phyloP scores from a whole-genome alignment of 75 land plant species.

The Selaginella moellendorffii region DNA sequence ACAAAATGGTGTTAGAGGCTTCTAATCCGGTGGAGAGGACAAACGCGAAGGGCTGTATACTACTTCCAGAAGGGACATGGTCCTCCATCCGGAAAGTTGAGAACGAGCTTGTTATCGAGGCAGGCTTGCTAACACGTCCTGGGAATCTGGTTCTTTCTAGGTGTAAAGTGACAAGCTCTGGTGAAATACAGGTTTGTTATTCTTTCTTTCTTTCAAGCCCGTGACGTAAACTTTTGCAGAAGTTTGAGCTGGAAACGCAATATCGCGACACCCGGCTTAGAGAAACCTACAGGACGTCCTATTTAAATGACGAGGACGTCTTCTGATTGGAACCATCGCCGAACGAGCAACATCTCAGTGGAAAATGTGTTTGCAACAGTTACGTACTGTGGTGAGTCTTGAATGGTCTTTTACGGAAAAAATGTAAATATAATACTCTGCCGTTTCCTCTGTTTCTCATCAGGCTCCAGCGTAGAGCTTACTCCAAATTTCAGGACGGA shows the following conservation, averaged over 20 bases:
- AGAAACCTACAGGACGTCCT: neutral
- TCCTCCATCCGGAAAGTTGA: slow-evolving; percentile 24
- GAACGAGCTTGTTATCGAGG: slow-evolving; percentile 10
- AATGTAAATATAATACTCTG: too few species aligned
- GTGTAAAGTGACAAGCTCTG: neutral
- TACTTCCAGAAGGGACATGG: slow-evolving; percentile 66
- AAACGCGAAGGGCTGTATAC: slow-evolving; percentile 14
- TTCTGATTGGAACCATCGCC: too few species aligned
- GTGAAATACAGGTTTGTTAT: neutral
- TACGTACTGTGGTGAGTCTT: too few species aligned
- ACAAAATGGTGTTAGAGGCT: neutral
- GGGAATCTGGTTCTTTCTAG: neutral
- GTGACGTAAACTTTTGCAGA: neutral
- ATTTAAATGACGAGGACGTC: neutral
- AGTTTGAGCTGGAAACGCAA: neutral
- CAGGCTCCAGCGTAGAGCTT: too few species aligned
- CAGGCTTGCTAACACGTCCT: neutral
- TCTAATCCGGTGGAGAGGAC: slow-evolving; percentile 13
- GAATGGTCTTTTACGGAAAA: too few species aligned
- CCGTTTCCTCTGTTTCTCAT: too few species aligned
- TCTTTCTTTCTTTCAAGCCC: neutral
- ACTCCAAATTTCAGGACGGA: neutral
- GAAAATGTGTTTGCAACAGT: too few species aligned
- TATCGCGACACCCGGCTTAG: neutral
- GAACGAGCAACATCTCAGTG: too few species aligned